phyloP scores from a whole-genome alignment of 116 monocot species.

The Zostera marina region DNA sequence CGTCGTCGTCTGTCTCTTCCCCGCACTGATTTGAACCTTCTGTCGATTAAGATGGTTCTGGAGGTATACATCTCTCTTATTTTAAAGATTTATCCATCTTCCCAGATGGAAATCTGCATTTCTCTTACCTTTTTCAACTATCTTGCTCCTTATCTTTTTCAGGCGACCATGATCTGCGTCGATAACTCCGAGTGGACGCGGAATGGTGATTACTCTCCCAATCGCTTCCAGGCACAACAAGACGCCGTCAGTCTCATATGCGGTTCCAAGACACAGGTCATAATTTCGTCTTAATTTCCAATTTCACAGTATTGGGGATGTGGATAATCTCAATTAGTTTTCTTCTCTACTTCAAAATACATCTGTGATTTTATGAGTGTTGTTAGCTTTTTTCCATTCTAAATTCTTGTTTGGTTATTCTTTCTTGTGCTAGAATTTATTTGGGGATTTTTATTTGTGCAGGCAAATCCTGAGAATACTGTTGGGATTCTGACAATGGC shows the following conservation, averaged over 20 bases:
- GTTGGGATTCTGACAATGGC: slow-evolving; percentile 92
- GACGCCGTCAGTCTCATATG: slow-evolving; percentile 90
- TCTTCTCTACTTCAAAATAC: no score
- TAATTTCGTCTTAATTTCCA: neutral
- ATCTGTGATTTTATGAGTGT: neutral
- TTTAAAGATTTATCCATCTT: neutral
- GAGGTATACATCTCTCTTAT: neutral
- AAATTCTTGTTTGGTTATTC: neutral
- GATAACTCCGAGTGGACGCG: slow-evolving; percentile 99
- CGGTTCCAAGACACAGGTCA: slow-evolving; percentile 82
- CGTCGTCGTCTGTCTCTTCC: neutral
- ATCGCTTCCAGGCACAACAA: slow-evolving; percentile 72
- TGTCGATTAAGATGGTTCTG: slow-evolving; percentile 3
- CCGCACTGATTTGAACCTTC: neutral
- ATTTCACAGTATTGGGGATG: no score
- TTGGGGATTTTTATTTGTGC: slow-evolving; percentile 2
- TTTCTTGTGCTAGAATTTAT: neutral
- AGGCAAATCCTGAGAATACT: slow-evolving; percentile 95
- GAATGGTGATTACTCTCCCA: slow-evolving; percentile 83
- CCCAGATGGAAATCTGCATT: neutral
- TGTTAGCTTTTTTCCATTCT: neutral
- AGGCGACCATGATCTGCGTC: slow-evolving; percentile 97
- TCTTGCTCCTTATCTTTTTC: neutral
- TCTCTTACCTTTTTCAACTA: neutral
- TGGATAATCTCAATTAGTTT: no score